Base-by-base conservation (phyloP, 352 stramenopile species). In the Pythium guiyangense region DNA sequence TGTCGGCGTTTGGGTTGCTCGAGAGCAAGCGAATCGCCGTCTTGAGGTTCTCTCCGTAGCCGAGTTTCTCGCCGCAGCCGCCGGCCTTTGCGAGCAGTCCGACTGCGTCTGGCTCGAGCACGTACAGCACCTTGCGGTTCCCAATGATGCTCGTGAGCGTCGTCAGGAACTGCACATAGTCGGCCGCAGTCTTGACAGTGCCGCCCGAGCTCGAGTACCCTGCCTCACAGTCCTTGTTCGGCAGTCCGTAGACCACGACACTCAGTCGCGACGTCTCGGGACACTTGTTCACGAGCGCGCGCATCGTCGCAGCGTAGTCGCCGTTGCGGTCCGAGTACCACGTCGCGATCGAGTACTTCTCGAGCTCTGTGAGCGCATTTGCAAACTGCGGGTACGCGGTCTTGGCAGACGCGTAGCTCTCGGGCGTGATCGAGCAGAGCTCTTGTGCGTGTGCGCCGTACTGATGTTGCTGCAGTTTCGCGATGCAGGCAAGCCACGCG, bases 221-320 rank as follows among this genome's bases (percentile, higher is more conserved):
- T 0, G 71, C 73, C 6, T 77, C 69, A 48, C 82, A 92, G 67
- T 92, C 79, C 52, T 90, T 90, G 63, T 88, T 82, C 6, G 79
- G 75, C 25, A 92, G 58, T 3, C 79, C 82, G 66, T 90, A 88
- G 44, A 90, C 70, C 85, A 81, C 74, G 46, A 88, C 71, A 12
- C 49, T 83, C 40, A 88, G 64, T 8, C 76, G 70, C 34, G 68
- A 66, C 46, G 71, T 69, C 27, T 69, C 62, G 1, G 54, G 57
- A 31, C 77, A 88, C 5, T 62, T 31, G 14, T 35, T 60, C 3
- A 78, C 74, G 20, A 88, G 56, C 18, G 49, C 63, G 31, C 66
- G 5, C 11, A 56, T 45, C 6, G 37, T 54, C 4, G 63, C 61
- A 3, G 66, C 49, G 25, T 63, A 53, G 17, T 64, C 47, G 12